These are phyloP conservation scores for Nemania abortiva DNA, from an alignment of 2,329 filamentous ascomycete genomes.

Conservation along the genomic window DNA sequence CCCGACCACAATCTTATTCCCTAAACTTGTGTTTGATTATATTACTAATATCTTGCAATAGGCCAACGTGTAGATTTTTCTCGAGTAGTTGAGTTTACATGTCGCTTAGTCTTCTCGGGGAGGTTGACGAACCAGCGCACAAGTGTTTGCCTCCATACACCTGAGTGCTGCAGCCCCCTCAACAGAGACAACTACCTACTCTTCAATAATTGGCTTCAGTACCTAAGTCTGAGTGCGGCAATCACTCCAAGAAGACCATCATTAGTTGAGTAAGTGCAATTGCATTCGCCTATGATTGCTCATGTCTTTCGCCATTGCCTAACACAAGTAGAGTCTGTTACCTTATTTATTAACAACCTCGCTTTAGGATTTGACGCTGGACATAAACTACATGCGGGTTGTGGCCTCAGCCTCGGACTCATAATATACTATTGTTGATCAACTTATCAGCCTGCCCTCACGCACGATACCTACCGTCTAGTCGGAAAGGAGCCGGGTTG, in stretches of 20 bases:
- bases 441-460: background rate
- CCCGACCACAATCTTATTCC: background rate
- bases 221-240: background rate
- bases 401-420: background rate
- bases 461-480: background rate
- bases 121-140: background rate
- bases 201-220: background rate
- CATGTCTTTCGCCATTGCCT: background rate
- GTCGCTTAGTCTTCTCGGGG: background rate
- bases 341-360: conserved; percentile 6
- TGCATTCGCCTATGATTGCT: background rate
- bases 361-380: background rate
- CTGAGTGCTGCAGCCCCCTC: background rate
- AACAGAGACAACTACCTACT: background rate
- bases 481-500: background rate
- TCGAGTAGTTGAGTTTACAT: conserved; percentile 11
- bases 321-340: background rate
- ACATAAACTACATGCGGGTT: background rate
- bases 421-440: background rate
- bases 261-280: conserved; percentile 12
- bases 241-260: background rate
- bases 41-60: conserved; percentile 23
- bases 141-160: background rate
- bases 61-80: background rate
- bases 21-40: background rate